Percentiles rank a stretch among this genome's conserved stretches.
phyloP scores from a whole-genome alignment of 148 eudicot genomes.

The Dysphania ambrosioides region DNA sequence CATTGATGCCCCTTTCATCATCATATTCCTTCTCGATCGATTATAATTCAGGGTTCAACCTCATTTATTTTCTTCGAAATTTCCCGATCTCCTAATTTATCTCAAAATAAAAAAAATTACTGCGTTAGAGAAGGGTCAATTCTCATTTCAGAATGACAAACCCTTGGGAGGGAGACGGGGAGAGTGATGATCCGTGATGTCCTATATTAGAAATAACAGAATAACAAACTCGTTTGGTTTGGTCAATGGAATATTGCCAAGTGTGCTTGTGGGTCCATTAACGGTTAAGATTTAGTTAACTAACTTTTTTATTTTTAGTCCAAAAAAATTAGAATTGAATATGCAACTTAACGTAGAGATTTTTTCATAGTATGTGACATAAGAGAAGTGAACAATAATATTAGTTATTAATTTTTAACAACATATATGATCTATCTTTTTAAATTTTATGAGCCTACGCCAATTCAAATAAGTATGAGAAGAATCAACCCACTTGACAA shows the following conservation, averaged over 20 bases:
- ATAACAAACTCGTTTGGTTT: neutral
- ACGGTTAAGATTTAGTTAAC: constrained; percentile 11
- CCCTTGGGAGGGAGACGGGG: neutral
- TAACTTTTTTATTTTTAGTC: neutral
- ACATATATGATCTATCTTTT: no score
- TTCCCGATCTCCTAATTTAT: neutral
- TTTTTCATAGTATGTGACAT: no score
- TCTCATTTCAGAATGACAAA: neutral
- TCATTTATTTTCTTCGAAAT: neutral
- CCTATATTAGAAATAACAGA: neutral
- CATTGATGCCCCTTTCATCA: constrained; percentile 27
- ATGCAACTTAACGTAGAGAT: no score
- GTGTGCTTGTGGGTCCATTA: constrained; percentile 5
- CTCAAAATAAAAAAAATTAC: neutral
- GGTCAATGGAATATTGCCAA: constrained; percentile 11
- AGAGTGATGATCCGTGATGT: constrained; percentile 22
- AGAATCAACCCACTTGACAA: no score
- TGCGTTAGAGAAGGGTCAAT: neutral
- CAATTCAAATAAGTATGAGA: no score
- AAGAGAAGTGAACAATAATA: no score
- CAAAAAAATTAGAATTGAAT: no score
- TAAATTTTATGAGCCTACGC: no score
- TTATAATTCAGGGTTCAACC: neutral
- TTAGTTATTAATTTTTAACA: no score
- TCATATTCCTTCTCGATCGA: neutral